Percentiles rank a stretch among this genome's conserved stretches.
phyloP scores from a whole-genome alignment of 345 rosid species.

The Durio zibethinus region DNA sequence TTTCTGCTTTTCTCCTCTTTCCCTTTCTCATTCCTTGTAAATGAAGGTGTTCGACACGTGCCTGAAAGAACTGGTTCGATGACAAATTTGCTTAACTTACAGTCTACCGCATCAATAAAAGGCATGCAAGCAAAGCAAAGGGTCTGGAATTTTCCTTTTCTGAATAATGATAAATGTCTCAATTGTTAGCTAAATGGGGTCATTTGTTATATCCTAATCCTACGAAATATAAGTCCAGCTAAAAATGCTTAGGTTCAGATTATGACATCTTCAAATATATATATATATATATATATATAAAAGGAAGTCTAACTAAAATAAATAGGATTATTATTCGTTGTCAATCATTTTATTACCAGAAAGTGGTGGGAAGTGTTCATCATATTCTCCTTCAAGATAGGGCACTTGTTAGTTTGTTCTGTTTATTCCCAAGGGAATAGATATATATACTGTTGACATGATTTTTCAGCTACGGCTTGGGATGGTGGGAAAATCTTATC shows the following conservation, averaged over 20 bases:
- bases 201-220: neutral
- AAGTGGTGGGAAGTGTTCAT: slow-evolving; percentile 12
- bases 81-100: slow-evolving; percentile 47
- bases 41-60: slow-evolving; percentile 33
- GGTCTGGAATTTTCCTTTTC: neutral
- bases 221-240: neutral
- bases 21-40: slow-evolving; percentile 32
- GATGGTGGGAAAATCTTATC: slow-evolving; percentile 36
- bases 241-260: too few relatives aligned
- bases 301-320: too few relatives aligned
- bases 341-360: slow-evolving; percentile 6
- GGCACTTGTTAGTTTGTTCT: slow-evolving; percentile 11
- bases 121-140: slow-evolving; percentile 17
- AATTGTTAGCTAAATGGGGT: neutral
- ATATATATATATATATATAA: too few relatives aligned
- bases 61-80: slow-evolving; percentile 20
- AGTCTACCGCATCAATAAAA: slow-evolving; percentile 37
- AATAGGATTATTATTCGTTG: too few relatives aligned
- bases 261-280: too few relatives aligned
- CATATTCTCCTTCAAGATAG: neutral
- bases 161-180: neutral
- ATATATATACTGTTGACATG: slow-evolving; percentile 16
- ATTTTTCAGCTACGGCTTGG: slow-evolving; percentile 21
- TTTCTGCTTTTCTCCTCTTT: neutral
- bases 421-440: neutral